These are phyloP conservation scores for Trichoderma orchidacearum DNA, from an alignment of 495 filamentous ascomycete species.

Conservation along the genomic window DNA sequence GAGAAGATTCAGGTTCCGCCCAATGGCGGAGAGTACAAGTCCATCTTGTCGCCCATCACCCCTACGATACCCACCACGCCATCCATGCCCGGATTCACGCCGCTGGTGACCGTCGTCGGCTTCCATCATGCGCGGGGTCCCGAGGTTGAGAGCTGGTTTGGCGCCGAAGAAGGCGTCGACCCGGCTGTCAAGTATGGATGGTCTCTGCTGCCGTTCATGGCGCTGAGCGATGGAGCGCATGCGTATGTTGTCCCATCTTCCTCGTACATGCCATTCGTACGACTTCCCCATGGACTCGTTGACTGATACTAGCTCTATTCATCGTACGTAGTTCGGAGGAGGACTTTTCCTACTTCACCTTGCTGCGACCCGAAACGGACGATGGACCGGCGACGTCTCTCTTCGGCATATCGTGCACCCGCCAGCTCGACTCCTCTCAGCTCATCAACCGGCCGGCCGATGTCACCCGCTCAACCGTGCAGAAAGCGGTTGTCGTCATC, in stretches of 20 bases:
- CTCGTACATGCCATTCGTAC: background rate
- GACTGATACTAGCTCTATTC: background rate
- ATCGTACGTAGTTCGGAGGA: slow-evolving; percentile 45
- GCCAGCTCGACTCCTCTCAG: slow-evolving; percentile 71
- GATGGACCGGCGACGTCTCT: slow-evolving; percentile 60
- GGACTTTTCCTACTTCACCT: slow-evolving; percentile 97
- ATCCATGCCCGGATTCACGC: slow-evolving; percentile 25
- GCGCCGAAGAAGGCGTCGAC: slow-evolving; percentile 60
- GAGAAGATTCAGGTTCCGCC: background rate
- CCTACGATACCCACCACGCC: slow-evolving; percentile 11
- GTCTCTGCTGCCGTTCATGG: slow-evolving; percentile 91
- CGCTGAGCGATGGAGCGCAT: slow-evolving; percentile 91
- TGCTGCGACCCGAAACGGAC: slow-evolving; percentile 51
- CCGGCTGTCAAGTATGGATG: slow-evolving; percentile 83
- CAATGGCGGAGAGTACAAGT: background rate
- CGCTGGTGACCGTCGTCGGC: slow-evolving; percentile 80
- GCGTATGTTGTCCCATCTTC: slow-evolving; percentile 40
- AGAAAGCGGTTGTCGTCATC: slow-evolving; percentile 97
- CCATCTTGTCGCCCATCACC: background rate
- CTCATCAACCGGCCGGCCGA: slow-evolving; percentile 69
- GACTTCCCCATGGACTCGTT: background rate
- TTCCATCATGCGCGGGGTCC: slow-evolving; percentile 97
- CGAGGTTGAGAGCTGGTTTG: slow-evolving; percentile 87
- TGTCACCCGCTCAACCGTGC: slow-evolving; percentile 88
- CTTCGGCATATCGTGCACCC: slow-evolving; percentile 91